phyloP scores from a whole-genome alignment of 2,329 filamentous ascomycete genomes.

The Pseudogymnoascus sp. region DNA sequence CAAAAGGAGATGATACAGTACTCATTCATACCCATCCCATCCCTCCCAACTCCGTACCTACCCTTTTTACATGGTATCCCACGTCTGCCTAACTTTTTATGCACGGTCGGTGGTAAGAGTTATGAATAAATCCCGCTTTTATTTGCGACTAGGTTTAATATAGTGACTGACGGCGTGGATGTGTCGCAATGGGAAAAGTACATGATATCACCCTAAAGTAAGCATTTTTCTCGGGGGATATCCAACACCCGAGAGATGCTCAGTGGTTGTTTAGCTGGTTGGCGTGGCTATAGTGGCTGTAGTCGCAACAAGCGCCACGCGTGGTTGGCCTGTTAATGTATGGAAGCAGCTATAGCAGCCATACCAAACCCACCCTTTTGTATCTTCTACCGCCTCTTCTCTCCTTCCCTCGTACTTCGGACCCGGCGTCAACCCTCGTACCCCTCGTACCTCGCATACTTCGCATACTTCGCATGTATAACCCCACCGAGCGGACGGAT shows the following conservation, averaged over 20 bases:
- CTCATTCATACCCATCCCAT: neutral
- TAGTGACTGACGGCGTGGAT: neutral
- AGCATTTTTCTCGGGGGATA: neutral
- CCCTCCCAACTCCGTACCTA: neutral
- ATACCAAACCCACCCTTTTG: neutral
- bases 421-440: neutral
- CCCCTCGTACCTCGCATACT: neutral
- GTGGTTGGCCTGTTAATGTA: neutral
- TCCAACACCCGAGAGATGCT: neutral
- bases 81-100: neutral
- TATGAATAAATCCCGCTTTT: neutral
- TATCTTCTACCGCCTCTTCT: neutral
- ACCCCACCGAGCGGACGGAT: neutral
- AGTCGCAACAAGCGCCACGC: neutral
- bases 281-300: neutral
- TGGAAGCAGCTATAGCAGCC: too few relatives aligned
- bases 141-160: too few relatives aligned
- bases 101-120: neutral
- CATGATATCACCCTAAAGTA: neutral
- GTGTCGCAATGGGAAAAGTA: neutral
- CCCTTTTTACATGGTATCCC: neutral
- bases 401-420: neutral
- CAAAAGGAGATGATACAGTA: neutral
- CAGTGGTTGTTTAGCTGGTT: neutral
- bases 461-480: neutral